A percentile compares a stretch with the other conserved stretches of the same genome.
phyloP scores from a whole-genome alignment of 805 yeast genomes.

The Hanseniaspora guilliermondii region DNA sequence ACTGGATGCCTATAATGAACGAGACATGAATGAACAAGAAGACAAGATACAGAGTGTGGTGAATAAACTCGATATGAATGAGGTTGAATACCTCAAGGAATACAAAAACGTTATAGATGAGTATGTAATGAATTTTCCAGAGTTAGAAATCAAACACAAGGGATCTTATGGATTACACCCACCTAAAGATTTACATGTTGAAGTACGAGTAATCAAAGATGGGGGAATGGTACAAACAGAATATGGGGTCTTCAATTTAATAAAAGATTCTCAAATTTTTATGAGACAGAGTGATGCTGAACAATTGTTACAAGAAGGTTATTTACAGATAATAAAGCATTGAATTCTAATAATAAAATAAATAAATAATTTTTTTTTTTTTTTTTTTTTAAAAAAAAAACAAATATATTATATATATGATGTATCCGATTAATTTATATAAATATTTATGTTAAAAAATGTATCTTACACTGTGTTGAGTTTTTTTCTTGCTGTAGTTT shows the following conservation, averaged over 20 bases:
- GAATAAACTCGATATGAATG: conserved; percentile 57
- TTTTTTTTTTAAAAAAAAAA: background rate
- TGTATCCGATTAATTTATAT: background rate
- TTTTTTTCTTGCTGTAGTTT: background rate
- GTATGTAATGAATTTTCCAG: conserved; percentile 51
- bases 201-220: conserved; percentile 81
- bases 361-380: background rate
- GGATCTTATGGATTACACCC: conserved; percentile 51
- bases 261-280: conserved; percentile 87
- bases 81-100: conserved; percentile 61
- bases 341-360: background rate
- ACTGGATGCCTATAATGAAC: conserved; percentile 13
- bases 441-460: background rate
- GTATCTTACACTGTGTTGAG: conserved; percentile 8
- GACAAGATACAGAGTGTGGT: conserved; percentile 19
- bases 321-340: conserved; percentile 53
- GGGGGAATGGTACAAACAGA: conserved; percentile 97
- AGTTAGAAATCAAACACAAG: conserved; percentile 68
- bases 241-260: conserved; percentile 85
- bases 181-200: conserved; percentile 82
- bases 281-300: conserved; percentile 93
- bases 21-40: background rate
- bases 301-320: conserved; percentile 85
- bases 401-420: too few relatives aligned
- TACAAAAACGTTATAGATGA: conserved; percentile 61